Evolutionary conservation across 345 rosid genomes (phyloP).

Genomic region (Abelmoschus esculentus): DNA sequence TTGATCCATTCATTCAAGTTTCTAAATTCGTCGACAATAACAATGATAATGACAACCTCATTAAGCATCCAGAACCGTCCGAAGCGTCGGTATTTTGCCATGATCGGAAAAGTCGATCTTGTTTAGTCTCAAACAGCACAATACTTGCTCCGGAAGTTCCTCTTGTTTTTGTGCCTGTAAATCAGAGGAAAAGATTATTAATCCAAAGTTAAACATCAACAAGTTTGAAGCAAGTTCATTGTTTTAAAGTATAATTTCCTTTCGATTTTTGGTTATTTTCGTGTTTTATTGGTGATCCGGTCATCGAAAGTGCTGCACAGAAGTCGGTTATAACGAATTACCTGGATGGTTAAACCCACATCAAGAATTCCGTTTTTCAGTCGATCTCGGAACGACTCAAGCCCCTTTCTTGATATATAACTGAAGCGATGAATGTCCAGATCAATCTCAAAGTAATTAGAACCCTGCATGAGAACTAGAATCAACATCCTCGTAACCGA

Average conservation of each 20-base stretch:
- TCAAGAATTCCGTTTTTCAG: conserved; percentile 68
- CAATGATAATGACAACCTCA: neutral
- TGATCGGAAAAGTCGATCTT: conserved; percentile 73
- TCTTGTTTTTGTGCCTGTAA: conserved; percentile 85
- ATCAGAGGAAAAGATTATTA: neutral
- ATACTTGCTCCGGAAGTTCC: conserved; percentile 74
- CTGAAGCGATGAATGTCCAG: conserved; percentile 88
- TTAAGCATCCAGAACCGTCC: conserved; percentile 39
- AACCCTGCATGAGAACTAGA: conserved; percentile 43
- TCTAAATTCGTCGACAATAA: neutral
- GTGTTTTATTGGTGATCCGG: too few relatives aligned
- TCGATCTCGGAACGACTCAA: conserved; percentile 81
- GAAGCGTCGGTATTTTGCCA: conserved; percentile 65
- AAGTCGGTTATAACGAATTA: conserved; percentile 14
- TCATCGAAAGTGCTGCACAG: neutral
- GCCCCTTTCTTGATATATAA: conserved; percentile 87
- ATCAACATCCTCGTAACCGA: neutral
- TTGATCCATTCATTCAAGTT: conserved; percentile 6
- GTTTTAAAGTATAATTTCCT: neutral
- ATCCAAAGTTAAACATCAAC: neutral
- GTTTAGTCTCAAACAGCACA: conserved; percentile 82
- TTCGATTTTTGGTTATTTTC: too few relatives aligned
- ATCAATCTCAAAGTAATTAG: conserved; percentile 90
- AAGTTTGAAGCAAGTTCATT: neutral
- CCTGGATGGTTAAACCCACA: conserved; percentile 89